Evolutionary conservation across 225 moss, liverwort and hornwort genomes (phyloP).

Genomic region (Anthoceros angustus): DNA sequence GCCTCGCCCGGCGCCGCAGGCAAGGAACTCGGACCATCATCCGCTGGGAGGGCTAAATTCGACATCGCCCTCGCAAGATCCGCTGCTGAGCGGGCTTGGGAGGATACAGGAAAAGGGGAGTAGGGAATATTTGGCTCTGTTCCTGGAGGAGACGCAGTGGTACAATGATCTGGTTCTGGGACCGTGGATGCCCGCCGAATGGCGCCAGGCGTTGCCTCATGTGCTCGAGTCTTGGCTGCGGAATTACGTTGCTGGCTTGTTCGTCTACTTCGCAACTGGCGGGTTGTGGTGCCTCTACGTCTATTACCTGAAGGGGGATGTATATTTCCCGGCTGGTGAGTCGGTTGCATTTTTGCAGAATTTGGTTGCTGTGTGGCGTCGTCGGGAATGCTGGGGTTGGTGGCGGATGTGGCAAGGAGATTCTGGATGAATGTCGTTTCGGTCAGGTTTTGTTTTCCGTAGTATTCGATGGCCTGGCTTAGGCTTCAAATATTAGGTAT

Average conservation of each 20-base stretch:
- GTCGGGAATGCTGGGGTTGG: no score
- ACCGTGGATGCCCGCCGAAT: slow-evolving; percentile 15
- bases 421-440: no score
- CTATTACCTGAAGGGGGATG: slow-evolving; percentile 33
- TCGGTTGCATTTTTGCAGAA: neutral
- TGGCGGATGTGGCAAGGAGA: no score
- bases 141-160: slow-evolving; percentile 37
- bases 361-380: neutral
- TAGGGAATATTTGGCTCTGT: slow-evolving; percentile 31
- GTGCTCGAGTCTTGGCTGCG: slow-evolving; percentile 37
- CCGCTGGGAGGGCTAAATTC: no score
- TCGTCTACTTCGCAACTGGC: slow-evolving; percentile 41
- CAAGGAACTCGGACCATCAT: no score
- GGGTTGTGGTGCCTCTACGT: slow-evolving; percentile 50
- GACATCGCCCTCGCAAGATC: no score
- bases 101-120: neutral
- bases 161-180: slow-evolving; percentile 32
- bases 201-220: slow-evolving; percentile 30
- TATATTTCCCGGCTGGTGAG: slow-evolving; percentile 40
- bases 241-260: slow-evolving; percentile 35
- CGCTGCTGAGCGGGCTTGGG: no score
- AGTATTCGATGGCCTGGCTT: no score
- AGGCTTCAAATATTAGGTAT: no score
- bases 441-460: no score
- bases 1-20: no score